Conservation (phyloP, 345 rosid species). For the Hevea brasiliensis region DNA sequence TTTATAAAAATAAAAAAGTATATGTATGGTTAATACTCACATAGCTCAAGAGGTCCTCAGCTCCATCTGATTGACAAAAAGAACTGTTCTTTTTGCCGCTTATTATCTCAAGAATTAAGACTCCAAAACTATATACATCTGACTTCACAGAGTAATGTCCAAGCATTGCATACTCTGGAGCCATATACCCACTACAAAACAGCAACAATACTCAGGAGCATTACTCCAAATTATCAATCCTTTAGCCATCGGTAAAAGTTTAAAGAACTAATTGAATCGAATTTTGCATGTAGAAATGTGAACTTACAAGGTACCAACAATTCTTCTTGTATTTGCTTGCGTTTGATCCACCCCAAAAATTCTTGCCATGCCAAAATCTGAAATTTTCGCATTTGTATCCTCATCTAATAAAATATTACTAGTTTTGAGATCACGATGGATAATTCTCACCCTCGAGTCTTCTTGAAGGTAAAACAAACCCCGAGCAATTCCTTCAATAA, state of each 20-base stretch:
- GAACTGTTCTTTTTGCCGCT: conserved; percentile 17
- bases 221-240: too few relatives aligned
- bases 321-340: conserved; percentile 21
- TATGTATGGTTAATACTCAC: conserved; percentile 7
- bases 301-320: conserved; percentile 35
- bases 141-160: conserved; percentile 20
- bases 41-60: conserved; percentile 12
- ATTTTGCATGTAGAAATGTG: background rate
- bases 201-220: too few relatives aligned
- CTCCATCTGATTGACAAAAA: background rate
- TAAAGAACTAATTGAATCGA: too few relatives aligned
- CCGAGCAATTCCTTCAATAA: conserved; percentile 53
- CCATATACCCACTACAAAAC: conserved; percentile 30
- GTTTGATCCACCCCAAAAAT: conserved; percentile 29
- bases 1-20: background rate
- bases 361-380: conserved; percentile 37
- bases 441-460: conserved; percentile 48
- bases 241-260: background rate
- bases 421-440: conserved; percentile 57
- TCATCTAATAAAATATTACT: conserved; percentile 43
- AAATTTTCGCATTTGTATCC: conserved; percentile 30
- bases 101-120: conserved; percentile 16
- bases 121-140: conserved; percentile 21
- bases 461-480: conserved; percentile 58
- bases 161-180: conserved; percentile 23